Evolutionary conservation across 1,139 yeast genomes (phyloP).

Genomic region (Zygosaccharomyces pseudobailii): DNA sequence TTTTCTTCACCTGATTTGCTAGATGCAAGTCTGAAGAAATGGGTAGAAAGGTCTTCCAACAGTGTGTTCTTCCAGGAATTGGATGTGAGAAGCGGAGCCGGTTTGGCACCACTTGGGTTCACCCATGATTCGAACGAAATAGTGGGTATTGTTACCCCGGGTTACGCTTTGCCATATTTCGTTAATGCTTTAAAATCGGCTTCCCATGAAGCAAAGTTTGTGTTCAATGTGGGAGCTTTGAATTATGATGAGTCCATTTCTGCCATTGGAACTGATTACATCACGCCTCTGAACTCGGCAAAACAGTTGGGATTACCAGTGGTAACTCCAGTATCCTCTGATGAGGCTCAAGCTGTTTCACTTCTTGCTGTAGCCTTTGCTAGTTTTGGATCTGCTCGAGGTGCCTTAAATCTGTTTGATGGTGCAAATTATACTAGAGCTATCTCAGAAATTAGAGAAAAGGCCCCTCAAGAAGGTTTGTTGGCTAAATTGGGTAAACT

Average conservation of each 20-base stretch:
- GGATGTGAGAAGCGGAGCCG: slow-evolving; percentile 83
- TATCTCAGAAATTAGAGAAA: slow-evolving; percentile 46
- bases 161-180: slow-evolving; percentile 55
- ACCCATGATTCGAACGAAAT: slow-evolving; percentile 40
- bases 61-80: slow-evolving; percentile 44
- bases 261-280: slow-evolving; percentile 60
- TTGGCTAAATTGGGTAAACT: slow-evolving; percentile 20
- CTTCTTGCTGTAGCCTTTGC: slow-evolving; percentile 65
- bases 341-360: slow-evolving; percentile 66
- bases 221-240: slow-evolving; percentile 69
- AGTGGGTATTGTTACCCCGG: slow-evolving; percentile 55
- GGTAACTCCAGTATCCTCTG: slow-evolving; percentile 56
- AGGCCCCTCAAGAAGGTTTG: slow-evolving; percentile 34
- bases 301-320: slow-evolving; percentile 65
- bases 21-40: slow-evolving; percentile 55
- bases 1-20: slow-evolving; percentile 58
- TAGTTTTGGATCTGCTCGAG: slow-evolving; percentile 44
- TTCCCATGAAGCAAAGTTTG: slow-evolving; percentile 43
- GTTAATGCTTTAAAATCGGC: slow-evolving; percentile 49
- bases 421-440: slow-evolving; percentile 67
- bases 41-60: slow-evolving; percentile 60
- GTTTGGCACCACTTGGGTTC: slow-evolving; percentile 74
- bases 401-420: slow-evolving; percentile 66
- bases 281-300: slow-evolving; percentile 60
- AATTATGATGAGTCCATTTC: slow-evolving; percentile 55